Evolutionary conservation across 495 filamentous ascomycete genomes (phyloP), one percentile per base, ranked within the genome.

Genomic region (Apodospora peruviana): DNA sequence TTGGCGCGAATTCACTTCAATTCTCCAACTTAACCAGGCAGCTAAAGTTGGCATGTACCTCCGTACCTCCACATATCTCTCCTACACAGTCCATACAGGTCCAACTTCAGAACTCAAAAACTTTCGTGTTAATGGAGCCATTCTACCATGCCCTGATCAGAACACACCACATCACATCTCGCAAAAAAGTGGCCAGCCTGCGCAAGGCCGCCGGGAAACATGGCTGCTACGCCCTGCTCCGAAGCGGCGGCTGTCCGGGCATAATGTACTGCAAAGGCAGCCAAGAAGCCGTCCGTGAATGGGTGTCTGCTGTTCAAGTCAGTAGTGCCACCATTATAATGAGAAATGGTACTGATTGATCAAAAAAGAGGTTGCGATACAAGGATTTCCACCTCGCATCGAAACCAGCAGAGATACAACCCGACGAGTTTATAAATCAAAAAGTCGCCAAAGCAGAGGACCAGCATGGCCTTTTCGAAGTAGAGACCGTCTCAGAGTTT

Each of bases 141-240:
- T 35, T 72, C 34, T 80, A 72, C 55, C 75, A 81, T 51, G 79
- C 85, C 20, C 66, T 90, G 41, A 87, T 90, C 29, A 76, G 83
- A 34, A 90, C 86, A 4, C 86, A 90, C 60, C 86, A 90, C 67
- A 90, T 90, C 62, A 88, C 85, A 21, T 88, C 85, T 9, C 85
- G 86, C 40, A 87, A 87, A 49, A 90, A 90, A 61, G 77, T 90
- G 16, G 73, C 77, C 10, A 74, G 75, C 11, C 70, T 90, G 18
- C 80, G 78, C 56, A 78, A 81, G 44, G 81, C 83, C 3, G 82
- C 86, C 2, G 67, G 75, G 34, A 64, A 73, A 12, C 65, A 75
- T 53, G 61, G 72, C 50, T 77, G 81, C 58, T 75, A 73, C 25
- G 83, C 81, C 2, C 74, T 90, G 11, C 71, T 88, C 2, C 77